phyloP scores from a whole-genome alignment of 768 basidiomycete genomes.

The Mycena venus region DNA sequence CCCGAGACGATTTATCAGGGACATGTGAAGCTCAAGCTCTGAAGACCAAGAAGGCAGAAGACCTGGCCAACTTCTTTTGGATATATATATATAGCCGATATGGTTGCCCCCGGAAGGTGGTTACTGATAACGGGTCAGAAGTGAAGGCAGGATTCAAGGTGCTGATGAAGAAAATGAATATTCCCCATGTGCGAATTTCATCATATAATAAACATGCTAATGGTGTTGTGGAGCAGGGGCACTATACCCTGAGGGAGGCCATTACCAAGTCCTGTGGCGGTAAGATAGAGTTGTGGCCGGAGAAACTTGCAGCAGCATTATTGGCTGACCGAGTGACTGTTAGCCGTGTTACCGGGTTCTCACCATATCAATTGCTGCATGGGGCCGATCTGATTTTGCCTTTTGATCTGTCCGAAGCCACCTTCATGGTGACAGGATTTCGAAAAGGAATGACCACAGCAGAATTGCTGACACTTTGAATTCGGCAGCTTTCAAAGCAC shows the following conservation, averaged over 20 bases:
- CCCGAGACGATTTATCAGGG: conserved; percentile 45
- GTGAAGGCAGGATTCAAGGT: conserved; percentile 35
- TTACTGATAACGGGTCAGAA: conserved; percentile 48
- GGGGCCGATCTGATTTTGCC: not conserved
- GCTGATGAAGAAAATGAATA: conserved; percentile 12
- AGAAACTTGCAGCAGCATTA: conserved; percentile 32
- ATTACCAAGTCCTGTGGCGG: too few relatives aligned
- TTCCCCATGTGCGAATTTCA: too few relatives aligned
- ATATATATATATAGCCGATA: conserved; percentile 31
- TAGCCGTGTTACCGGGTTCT: conserved; percentile 35
- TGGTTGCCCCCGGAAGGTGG: too few relatives aligned
- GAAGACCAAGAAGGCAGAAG: conserved; percentile 9
- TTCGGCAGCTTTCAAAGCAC: too few relatives aligned
- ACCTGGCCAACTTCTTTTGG: conserved; percentile 47
- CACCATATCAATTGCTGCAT: conserved; percentile 28
- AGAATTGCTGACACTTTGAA: not conserved
- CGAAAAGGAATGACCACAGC: not conserved
- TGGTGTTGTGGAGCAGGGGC: too few relatives aligned
- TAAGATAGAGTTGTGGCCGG: conserved; percentile 41
- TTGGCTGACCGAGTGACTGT: conserved; percentile 42
- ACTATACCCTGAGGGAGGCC: too few relatives aligned
- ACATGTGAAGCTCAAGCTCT: conserved; percentile 46
- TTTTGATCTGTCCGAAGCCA: not conserved
- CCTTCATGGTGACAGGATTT: too few relatives aligned
- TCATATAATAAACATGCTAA: too few relatives aligned